Conservation (phyloP, 1,284 basidiomycete genomes). For the Somion occarium region DNA sequence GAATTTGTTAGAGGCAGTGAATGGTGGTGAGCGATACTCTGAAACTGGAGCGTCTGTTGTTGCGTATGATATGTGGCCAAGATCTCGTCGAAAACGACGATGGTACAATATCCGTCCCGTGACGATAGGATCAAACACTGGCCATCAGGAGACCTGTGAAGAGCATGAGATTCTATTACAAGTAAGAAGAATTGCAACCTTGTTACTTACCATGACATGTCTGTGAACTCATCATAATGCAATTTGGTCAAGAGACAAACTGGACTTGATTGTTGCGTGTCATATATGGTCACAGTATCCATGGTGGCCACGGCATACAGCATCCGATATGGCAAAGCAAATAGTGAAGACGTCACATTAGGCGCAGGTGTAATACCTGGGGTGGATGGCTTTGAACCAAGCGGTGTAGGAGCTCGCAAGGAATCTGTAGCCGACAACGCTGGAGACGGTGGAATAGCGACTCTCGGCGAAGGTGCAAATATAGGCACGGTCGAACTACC, state of each 20-base stretch:
- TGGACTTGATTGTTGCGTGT: slow-evolving; percentile 94
- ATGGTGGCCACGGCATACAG: slow-evolving; percentile 95
- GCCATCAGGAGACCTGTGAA: slow-evolving; percentile 87
- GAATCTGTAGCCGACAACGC: slow-evolving; percentile 54
- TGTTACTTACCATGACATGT: slow-evolving; percentile 83
- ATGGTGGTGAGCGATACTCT: slow-evolving; percentile 82
- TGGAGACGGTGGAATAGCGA: slow-evolving; percentile 46
- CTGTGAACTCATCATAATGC: slow-evolving; percentile 97
- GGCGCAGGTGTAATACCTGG: slow-evolving; percentile 17
- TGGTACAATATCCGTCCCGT: slow-evolving; percentile 95
- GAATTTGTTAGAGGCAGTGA: slow-evolving; percentile 53
- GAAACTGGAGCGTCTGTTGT: slow-evolving; percentile 82
- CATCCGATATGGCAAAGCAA: slow-evolving; percentile 91
- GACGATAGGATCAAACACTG: slow-evolving; percentile 90
- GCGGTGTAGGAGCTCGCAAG: slow-evolving; percentile 48
- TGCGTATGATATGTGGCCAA: slow-evolving; percentile 83
- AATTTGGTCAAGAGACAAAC: slow-evolving; percentile 92
- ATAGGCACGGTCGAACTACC: slow-evolving; percentile 14
- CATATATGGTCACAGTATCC: slow-evolving; percentile 94
- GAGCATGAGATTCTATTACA: not conserved
- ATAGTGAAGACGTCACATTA: slow-evolving; percentile 45
- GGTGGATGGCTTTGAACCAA: slow-evolving; percentile 42
- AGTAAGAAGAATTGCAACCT: not conserved
- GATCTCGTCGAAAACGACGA: slow-evolving; percentile 89
- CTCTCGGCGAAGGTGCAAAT: slow-evolving; percentile 28